Evolutionary conservation across 2,329 filamentous ascomycete species (phyloP), one percentile per base, ranked within the genome.

Genomic region (Aspergillus tamarii): DNA sequence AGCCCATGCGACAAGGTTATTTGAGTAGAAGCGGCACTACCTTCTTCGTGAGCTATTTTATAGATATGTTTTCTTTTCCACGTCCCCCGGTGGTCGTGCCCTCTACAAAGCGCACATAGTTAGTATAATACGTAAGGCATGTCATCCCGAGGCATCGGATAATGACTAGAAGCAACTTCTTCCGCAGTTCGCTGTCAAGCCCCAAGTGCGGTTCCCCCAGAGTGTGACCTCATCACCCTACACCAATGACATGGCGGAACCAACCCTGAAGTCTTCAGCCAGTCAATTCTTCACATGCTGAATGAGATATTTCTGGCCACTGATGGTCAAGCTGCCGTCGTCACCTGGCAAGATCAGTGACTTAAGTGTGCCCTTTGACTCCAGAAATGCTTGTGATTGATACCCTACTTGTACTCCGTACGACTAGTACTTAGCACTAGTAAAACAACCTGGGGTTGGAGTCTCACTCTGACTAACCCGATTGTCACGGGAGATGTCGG

Each of bases 231-330:
- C 58, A 61, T 64, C 52, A 54, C 50, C 34, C 34, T 26, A 56
- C 55, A 45, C 63, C 63, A 64, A 62, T 64, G 48, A 54, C 57
- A 57, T n/a, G n/a, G 14, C 26, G 53, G 48, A 57, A 57, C 60
- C 59, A 62, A 43, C 61, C 46, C 48, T 41, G 57, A 39, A 32
- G 48, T 46, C 41, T 54, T 43, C 52, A 50, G 52, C 34, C 34
- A 36, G 34, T 36, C 34, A 36, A 39, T n/a, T 36, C 53, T 66
- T 66, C 65, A 66, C 65, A 66, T 66, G 64, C 62, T 63, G 45
- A 32, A 39, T 19, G 39, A 43, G 45, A 36, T 21, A 23, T 56
- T 56, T 53, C 26, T 50, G 61, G 23, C 54, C 43, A 45, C 56
- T 57, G 43, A 19, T 50, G 4, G 14, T 30, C 12, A 26, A n/a